A percentile compares a stretch with the other conserved stretches of the same genome.
phyloP scores from a whole-genome alignment of 371 early-diverging fungal species.

The Circinella minor region DNA sequence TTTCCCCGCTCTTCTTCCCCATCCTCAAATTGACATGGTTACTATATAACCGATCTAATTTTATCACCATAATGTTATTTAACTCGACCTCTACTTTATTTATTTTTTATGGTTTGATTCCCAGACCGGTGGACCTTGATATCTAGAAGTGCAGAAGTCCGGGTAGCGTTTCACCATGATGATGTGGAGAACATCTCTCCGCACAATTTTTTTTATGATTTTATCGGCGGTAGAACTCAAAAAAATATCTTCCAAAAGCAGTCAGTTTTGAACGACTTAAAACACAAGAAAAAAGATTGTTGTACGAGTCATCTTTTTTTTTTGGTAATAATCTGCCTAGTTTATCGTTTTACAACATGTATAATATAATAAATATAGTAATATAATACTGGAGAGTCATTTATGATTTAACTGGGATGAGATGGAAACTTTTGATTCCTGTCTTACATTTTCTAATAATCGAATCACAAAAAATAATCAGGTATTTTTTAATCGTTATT shows the following conservation, averaged over 20 bases:
- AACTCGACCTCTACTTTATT: too few species aligned
- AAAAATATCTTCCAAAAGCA: neutral
- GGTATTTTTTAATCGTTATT: neutral
- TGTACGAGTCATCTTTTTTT: neutral
- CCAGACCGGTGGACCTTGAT: constrained; percentile 4
- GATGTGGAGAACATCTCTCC: neutral
- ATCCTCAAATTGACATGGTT: too few species aligned
- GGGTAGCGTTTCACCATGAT: constrained; percentile 2
- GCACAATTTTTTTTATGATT: too few species aligned
- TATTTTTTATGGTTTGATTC: neutral
- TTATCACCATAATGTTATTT: too few species aligned
- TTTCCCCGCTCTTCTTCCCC: neutral
- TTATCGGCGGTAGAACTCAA: constrained; percentile 6
- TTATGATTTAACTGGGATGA: too few species aligned
- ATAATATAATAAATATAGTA: too few species aligned
- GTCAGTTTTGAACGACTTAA: neutral
- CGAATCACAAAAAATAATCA: neutral
- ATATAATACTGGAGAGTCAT: too few species aligned
- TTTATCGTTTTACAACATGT: too few species aligned
- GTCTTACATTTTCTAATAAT: neutral
- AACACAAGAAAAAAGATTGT: neutral
- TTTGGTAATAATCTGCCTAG: neutral
- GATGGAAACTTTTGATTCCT: too few species aligned
- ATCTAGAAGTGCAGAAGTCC: neutral
- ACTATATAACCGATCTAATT: neutral